Evolutionary conservation across 176 grass and related monocot species (phyloP).

Genomic region (Themeda triandra): DNA sequence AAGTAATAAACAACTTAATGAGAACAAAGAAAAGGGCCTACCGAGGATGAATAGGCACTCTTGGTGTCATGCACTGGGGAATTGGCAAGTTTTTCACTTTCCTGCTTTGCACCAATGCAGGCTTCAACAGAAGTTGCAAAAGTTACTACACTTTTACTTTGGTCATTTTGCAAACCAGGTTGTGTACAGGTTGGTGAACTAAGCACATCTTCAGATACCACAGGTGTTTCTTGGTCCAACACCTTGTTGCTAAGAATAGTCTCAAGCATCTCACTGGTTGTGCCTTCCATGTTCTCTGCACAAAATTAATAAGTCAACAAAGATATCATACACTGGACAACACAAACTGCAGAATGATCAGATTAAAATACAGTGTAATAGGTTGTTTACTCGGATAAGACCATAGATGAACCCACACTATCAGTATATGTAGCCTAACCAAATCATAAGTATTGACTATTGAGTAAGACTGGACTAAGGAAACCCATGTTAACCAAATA

Average conservation of each 20-base stretch:
- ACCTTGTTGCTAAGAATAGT: constrained; percentile 56
- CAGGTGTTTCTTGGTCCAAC: constrained; percentile 64
- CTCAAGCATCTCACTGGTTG: constrained; percentile 42
- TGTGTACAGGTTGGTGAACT: constrained; percentile 68
- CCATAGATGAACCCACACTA: constrained; percentile 6
- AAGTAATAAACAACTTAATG: neutral
- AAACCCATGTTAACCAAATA: neutral
- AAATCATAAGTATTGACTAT: constrained; percentile 3
- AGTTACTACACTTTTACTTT: constrained; percentile 50
- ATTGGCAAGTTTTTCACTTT: constrained; percentile 53
- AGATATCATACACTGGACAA: neutral
- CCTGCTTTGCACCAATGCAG: constrained; percentile 51
- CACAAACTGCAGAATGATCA: neutral
- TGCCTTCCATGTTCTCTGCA: constrained; percentile 57
- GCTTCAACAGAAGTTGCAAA: constrained; percentile 55
- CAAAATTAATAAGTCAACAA: constrained; percentile 29
- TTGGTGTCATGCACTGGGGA: constrained; percentile 64
- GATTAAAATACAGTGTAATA: neutral
- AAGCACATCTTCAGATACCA: constrained; percentile 66
- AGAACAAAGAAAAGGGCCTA: constrained; percentile 34
- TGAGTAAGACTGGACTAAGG: neutral
- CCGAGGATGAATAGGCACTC: constrained; percentile 78
- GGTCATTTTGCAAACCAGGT: constrained; percentile 56
- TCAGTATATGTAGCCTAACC: neutral
- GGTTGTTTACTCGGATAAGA: neutral